Evolutionary conservation across 1,139 yeast genomes (phyloP).

Genomic region (Eremothecium cymbalariae): DNA sequence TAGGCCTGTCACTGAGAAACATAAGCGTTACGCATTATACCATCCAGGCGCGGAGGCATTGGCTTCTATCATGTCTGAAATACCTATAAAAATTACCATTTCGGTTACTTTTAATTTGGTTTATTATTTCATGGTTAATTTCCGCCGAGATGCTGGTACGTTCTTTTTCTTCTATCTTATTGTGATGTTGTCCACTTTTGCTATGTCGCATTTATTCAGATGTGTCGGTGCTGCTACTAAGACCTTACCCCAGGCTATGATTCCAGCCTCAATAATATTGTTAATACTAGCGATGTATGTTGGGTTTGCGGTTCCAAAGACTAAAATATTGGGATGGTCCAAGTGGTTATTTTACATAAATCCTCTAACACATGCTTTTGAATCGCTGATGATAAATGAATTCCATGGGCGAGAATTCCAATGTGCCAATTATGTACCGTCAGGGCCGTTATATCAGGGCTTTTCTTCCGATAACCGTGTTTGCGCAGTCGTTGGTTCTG

Average conservation of each 20-base stretch:
- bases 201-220: constrained; percentile 67
- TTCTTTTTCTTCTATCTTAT: constrained; percentile 61
- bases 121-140: constrained; percentile 59
- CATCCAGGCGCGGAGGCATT: constrained; percentile 74
- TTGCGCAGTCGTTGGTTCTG: constrained; percentile 59
- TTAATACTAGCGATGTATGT: constrained; percentile 59
- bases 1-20: constrained; percentile 76
- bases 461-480: constrained; percentile 38
- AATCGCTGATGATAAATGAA: constrained; percentile 53
- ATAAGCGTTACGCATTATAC: constrained; percentile 63
- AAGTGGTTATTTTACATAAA: constrained; percentile 70
- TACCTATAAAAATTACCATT: constrained; percentile 53
- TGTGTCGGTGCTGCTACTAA: constrained; percentile 58
- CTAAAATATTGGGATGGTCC: constrained; percentile 67
- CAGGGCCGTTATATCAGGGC: constrained; percentile 40
- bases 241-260: constrained; percentile 59
- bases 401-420: constrained; percentile 37
- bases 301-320: constrained; percentile 68
- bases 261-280: constrained; percentile 59
- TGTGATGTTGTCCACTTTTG: constrained; percentile 46
- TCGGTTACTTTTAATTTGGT: constrained; percentile 53
- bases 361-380: constrained; percentile 64
- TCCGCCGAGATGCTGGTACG: constrained; percentile 56
- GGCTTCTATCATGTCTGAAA: constrained; percentile 58
- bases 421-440: constrained; percentile 47